Base-by-base conservation (phyloP, 2,329 filamentous ascomycete species). In the Cladosporium sp. region DNA sequence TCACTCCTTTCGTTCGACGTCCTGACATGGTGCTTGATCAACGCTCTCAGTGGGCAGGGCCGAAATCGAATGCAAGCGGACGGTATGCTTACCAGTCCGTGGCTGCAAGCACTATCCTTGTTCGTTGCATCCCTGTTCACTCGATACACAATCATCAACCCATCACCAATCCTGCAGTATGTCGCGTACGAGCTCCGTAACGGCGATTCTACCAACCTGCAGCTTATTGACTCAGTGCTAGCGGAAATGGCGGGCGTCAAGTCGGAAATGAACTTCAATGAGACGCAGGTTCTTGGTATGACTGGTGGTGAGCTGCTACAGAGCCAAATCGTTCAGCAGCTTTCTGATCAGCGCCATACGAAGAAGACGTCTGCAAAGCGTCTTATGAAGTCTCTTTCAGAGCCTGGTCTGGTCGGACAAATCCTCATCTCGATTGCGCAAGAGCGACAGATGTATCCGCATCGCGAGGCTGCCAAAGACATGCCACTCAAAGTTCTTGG, bases 211-310 rank as follows among this genome's bases (percentile, higher is more conserved):
- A 96, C 91, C 11, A 93, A 98, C 76, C 83, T 99, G 36, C 92
- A 97, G 68, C 91, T 99, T 67, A 81, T 99, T 49, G 91, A 95
- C 74, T 92, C 98, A 74, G 86, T 99, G 67, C 90, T 98, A 60
- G 88, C 88, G 39, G 91, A 91, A 2, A 98, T 99, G 95, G 92
- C 92, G 21, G 96, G 96, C 54, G 93, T 99, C 66, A 89, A 94
- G 14, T 89, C 93, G 4, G 90, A 94, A 67, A 86, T 89, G 61
- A 92, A 93, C 73, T 94, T 97, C 73, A 97, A 92, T 32, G 94
- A 99, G 70, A 82, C 89, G 21, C 93, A 97, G 78, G 86, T 97
- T 30, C 83, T 91, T 68, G 93, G 92, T 16, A 93, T 99, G 87
- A 92, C 91, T 48, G 94, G 93, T 67, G 93, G 94, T 16, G 88